Evolutionary conservation across 2,329 filamentous ascomycete species (phyloP).

Genomic region (Zalaria obscura): DNA sequence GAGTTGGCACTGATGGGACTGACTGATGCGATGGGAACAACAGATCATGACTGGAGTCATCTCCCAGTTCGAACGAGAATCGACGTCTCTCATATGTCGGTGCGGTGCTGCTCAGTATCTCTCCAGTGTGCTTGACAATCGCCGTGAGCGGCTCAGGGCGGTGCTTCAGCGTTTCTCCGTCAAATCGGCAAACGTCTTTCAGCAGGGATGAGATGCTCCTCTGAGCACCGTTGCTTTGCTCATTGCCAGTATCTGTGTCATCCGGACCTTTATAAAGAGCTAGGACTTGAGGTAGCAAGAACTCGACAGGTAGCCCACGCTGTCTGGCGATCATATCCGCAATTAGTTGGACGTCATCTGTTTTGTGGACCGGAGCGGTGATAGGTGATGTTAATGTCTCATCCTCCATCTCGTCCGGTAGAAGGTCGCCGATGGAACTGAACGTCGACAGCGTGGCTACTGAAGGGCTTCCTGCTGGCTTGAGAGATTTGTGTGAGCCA

Average conservation of each 20-base stretch:
- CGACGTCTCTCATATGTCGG: constrained; percentile 13
- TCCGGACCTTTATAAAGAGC: not conserved
- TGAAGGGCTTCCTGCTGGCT: too few relatives aligned
- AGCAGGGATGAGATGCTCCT: too few relatives aligned
- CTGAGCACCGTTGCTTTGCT: too few relatives aligned
- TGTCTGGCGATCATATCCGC: not conserved
- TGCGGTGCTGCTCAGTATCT: not conserved
- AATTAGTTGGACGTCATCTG: not conserved
- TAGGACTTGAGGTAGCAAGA: not conserved
- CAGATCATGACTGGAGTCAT: constrained; percentile 14
- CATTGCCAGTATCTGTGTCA: too few relatives aligned
- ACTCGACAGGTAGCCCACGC: not conserved
- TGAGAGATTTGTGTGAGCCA: too few relatives aligned
- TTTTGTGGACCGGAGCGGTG: not conserved
- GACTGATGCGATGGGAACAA: not conserved
- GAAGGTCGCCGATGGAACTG: constrained; percentile 17
- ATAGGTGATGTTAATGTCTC: not conserved
- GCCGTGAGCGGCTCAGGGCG: too few relatives aligned
- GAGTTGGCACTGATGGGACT: not conserved
- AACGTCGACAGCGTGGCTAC: constrained; percentile 14
- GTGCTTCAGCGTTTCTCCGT: too few relatives aligned
- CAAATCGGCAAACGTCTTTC: too few relatives aligned
- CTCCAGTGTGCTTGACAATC: too few relatives aligned
- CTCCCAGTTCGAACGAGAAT: constrained; percentile 30
- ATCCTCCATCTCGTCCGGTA: constrained; percentile 15